These are phyloP conservation scores for Tirmania nivea DNA, from an alignment of 495 filamentous ascomycete species.

Conservation along the genomic window DNA sequence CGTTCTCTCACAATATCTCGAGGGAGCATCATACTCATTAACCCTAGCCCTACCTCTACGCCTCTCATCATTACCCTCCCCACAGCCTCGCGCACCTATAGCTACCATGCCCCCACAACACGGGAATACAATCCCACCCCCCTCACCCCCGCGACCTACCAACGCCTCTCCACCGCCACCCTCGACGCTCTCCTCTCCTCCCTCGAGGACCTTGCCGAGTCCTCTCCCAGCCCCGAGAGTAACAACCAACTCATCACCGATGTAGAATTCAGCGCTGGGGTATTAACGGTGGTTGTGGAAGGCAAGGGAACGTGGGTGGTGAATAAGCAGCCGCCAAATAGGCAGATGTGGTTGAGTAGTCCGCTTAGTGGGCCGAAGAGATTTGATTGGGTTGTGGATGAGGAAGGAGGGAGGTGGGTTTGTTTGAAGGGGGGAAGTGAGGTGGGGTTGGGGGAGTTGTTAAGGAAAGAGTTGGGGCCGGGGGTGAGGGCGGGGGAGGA, in stretches of 20 bases:
- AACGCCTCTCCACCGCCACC: constrained; percentile 30
- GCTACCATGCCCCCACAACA: no score
- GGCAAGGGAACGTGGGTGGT: constrained; percentile 61
- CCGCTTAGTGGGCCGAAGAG: constrained; percentile 82
- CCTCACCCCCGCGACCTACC: constrained; percentile 20
- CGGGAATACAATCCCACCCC: neutral
- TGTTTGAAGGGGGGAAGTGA: constrained; percentile 54
- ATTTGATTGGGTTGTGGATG: constrained; percentile 68
- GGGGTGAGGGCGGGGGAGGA: constrained; percentile 8
- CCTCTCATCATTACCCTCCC: no score
- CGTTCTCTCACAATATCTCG: no score
- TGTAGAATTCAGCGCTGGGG: constrained; percentile 35
- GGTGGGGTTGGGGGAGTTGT: constrained; percentile 34
- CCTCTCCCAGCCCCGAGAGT: neutral
- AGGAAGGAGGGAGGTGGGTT: constrained; percentile 59
- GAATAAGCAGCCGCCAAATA: constrained; percentile 95
- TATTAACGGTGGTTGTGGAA: constrained; percentile 47
- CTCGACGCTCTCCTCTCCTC: constrained; percentile 27
- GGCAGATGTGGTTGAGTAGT: constrained; percentile 91
- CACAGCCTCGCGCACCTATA: no score
- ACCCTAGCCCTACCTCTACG: no score
- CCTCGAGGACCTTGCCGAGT: constrained; percentile 21
- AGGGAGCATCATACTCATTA: no score
- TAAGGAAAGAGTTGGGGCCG: constrained; percentile 47
- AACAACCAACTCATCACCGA: constrained; percentile 16